Base-by-base conservation (phyloP, 1,139 yeast genomes). In the Pichia sp. region DNA sequence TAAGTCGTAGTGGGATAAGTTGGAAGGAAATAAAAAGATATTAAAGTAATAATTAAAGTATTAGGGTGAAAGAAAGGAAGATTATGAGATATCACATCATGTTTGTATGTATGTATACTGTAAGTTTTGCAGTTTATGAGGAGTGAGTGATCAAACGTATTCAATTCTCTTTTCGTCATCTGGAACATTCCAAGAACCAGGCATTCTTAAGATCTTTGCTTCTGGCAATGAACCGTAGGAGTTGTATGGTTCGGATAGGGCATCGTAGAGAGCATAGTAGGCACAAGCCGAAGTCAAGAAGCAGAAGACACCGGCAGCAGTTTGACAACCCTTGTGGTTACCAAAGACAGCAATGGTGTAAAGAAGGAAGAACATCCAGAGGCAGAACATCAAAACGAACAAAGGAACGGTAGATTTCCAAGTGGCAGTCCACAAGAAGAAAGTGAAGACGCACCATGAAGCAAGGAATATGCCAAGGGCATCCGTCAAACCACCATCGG, bases 361-460 rank as follows among this genome's bases (percentile, higher is more conserved):
- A 43, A 76, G 65, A 46, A 76, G 61, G 64, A 76, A 75, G 47
- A 77, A 76, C 58, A 76, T 54, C 61, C 69, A 70, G 54, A 77
- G 69, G 51, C 65, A 64, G 53, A 70, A 61, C 61, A 77, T 75
- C 54, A 76, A 68, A 8, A 63, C 63, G 54, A 72, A 68, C 52
- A 78, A 68, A 31, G 76, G 75, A 40, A 72, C 65, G 2, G 82
- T 78, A 4, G 81, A 73, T 59, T 77, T 78, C 59, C 75, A 63
- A 2, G 80, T 75, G 44, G 72, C 67, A 42, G 73, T 62, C 56
- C 74, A 65, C 52, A 77, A 61, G 66, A 76, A 64, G 57, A 74
- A 70, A 10, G 79, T 71, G 59, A 77, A 78, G 8, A 78, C 66
- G 5, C 72, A 72, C 82, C 82, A 78, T 0, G 77, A 76, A 26